Evolutionary conservation across 2,329 filamentous ascomycete genomes (phyloP), one percentile per base, ranked within the genome.

Genomic region (Aureobasidium sp.): DNA sequence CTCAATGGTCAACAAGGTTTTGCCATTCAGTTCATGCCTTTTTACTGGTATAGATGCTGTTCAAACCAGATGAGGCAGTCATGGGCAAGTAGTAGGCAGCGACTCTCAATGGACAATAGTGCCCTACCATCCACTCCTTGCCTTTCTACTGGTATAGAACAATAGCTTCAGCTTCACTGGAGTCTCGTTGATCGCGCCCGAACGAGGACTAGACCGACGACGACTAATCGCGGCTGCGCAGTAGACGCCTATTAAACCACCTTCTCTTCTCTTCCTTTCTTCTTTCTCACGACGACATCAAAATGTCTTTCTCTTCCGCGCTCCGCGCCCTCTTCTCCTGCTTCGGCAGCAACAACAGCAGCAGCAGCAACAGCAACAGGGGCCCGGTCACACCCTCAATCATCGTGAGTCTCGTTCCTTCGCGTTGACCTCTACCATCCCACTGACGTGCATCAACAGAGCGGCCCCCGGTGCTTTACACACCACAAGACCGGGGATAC

Each of bases 211-310:
- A 54, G 50, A 16, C 36, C 8, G 7, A 16, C 11, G 37, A n/a
- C 50, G 50, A 54, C 50, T 54, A n/a, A 54, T 54, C 50, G 47
- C 27, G 50, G 50, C 50, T 42, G 37, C 50, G 36, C 14, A 21
- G 50, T 37, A n/a, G 6, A 3, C 5, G 16, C 29, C 37, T 36
- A 5, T 3, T 11, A 30, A 14, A 39, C n/a, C 4, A 11, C 11
- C 34, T 30, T 16, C 5, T 8, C 13, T 14, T 21, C 30, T n/a
- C 37, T 3, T 30, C 14, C 14, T 27, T 36, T 32, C 41, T 41
- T 16, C n/a, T 21, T 37, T 27, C 14, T 30, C 21, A 21, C 5
- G 27, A 21, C 13, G 16, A 42, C 25, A 54, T 32, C 50, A 54
- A 41, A 21, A 41, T 42, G 27, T 48, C 30, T 14, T 48, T 29